Evolutionary conservation across 495 filamentous ascomycete species (phyloP), one percentile per base, ranked within the genome.

Genomic region (Chaetomium fimeti): DNA sequence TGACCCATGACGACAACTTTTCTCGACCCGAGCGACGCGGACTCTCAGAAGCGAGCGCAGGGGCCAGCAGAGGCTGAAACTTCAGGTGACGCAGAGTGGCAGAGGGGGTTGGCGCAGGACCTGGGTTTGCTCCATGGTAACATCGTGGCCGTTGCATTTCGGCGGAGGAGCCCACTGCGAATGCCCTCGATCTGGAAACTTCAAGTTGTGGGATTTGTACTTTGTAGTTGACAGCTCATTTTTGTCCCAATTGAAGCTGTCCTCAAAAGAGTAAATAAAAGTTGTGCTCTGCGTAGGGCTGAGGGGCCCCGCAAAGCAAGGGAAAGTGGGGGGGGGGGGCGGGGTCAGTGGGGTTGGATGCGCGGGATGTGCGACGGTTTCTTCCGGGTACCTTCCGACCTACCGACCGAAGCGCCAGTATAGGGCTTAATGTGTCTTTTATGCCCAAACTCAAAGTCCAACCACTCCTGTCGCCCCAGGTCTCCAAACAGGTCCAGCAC

Each of bases 21-120:
- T 15, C 40, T 4, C 40, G 18, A 16, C 40, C 40, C 40, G 40
- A 13, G 40, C 13, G 40, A 18, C 40, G 36, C 52, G 22, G 52
- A 40, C n/a, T 29, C 53, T 5, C 25, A 32, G 15, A 45, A 29
- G 54, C 22, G 55, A 53, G 60, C 6, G 47, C 18, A 61, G 54
- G 59, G 55, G n/a, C 54, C 59, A 62, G 59, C 22, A 54, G 55
- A 55, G 27, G 58, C 61, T 68, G 58, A 67, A 67, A 67, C 60
- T 52, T 5, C 7, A 29, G 22, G 48, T 61, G 59, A 66, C 58
- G 48, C 64, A 52, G 32, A n/a, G 8, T 20, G 24, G 48, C 64
- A 52, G 32, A n/a, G 8, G 32, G 24, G 42, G 18, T 18, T 29
- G 42, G 12, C 13, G 29, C 13, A 58, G 12, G 13, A 7, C 29